Evolutionary conservation across 768 basidiomycete genomes (phyloP).

Genomic region (Trametopsis cervina): DNA sequence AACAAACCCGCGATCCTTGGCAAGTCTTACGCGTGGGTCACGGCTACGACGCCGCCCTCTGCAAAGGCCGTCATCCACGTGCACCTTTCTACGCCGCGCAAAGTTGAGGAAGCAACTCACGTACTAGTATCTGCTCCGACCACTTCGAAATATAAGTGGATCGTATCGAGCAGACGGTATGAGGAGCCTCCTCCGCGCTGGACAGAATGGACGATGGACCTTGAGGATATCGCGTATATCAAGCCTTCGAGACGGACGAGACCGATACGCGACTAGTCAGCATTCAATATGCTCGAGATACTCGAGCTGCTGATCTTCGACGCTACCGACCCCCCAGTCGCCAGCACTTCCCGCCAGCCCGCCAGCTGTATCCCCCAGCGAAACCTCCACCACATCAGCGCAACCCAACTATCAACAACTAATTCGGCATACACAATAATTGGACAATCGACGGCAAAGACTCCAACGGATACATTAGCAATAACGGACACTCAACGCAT

Average conservation of each 20-base stretch:
- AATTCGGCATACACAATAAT: background rate
- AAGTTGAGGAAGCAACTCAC: background rate
- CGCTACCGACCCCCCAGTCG: background rate
- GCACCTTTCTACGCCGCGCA: background rate
- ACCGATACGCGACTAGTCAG: background rate
- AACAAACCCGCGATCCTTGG: too few species aligned
- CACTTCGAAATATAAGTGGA: background rate
- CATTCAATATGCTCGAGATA: background rate
- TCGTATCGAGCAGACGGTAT: background rate
- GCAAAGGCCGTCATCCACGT: background rate
- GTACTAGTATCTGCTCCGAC: background rate
- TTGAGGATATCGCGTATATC: background rate
- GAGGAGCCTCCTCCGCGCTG: background rate
- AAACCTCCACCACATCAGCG: background rate
- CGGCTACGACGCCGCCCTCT: too few species aligned
- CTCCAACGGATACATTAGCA: too few species aligned
- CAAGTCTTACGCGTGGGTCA: too few species aligned
- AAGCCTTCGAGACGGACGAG: background rate
- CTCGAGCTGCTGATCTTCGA: background rate
- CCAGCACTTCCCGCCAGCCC: background rate
- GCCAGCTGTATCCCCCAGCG: background rate
- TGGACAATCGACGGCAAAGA: too few species aligned
- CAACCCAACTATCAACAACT: background rate
- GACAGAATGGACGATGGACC: background rate
- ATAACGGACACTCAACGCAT: too few species aligned